These are phyloP conservation scores for Fomitopsis serialis DNA, from an alignment of 768 basidiomycete species.

Conservation along the genomic window DNA sequence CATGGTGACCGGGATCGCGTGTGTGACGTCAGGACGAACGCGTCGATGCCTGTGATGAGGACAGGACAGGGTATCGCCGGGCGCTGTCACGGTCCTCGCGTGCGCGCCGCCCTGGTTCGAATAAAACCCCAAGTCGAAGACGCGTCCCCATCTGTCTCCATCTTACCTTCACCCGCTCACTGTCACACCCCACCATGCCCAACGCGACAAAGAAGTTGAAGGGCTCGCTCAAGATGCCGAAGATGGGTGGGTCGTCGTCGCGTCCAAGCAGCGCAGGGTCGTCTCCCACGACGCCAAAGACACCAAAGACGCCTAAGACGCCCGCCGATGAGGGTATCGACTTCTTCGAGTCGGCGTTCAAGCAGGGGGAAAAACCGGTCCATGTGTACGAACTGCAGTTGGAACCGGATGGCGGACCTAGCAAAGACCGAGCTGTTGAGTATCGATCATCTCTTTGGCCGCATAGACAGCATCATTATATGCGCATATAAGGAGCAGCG, in stretches of 20 bases:
- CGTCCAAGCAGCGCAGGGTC: constrained; percentile 1
- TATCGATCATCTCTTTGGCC: constrained; percentile 1
- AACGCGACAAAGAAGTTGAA: constrained; percentile 10
- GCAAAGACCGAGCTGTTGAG: constrained; percentile 72
- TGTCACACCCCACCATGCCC: constrained; percentile 4
- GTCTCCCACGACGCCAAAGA: constrained; percentile 11
- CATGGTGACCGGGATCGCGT: not conserved
- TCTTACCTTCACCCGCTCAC: not conserved
- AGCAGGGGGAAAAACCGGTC: constrained; percentile 56
- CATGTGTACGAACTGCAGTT: constrained; percentile 83
- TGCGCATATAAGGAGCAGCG: constrained; percentile 5
- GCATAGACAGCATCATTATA: no score
- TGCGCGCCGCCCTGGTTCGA: constrained; percentile 3
- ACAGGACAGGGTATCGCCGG: not conserved
- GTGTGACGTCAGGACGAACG: constrained; percentile 13
- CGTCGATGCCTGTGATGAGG: constrained; percentile 6
- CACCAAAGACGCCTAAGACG: constrained; percentile 64
- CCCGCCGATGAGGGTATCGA: constrained; percentile 91
- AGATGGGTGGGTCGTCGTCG: constrained; percentile 1
- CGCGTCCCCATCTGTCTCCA: constrained; percentile 4
- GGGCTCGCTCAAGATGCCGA: constrained; percentile 12
- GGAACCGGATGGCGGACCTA: constrained; percentile 88
- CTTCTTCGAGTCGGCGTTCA: constrained; percentile 65
- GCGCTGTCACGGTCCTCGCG: constrained; percentile 1
- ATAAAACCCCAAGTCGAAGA: not conserved